Conservation (phyloP, 768 basidiomycete species). For the Tulasnella sp. region DNA sequence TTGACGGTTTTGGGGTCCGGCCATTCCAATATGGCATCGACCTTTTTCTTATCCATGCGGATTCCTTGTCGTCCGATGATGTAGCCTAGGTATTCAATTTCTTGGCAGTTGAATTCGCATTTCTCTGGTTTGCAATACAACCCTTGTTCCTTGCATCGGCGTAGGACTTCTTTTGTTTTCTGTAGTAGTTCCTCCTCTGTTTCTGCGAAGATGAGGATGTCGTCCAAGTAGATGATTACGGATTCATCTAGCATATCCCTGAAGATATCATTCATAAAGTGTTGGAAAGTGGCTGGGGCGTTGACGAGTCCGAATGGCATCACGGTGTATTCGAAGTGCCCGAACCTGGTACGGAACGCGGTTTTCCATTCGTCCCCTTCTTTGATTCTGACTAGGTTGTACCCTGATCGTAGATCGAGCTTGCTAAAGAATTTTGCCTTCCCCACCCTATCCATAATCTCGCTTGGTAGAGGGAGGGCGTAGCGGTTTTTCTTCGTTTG, state of each 20-base stretch:
- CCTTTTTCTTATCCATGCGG: constrained; percentile 32
- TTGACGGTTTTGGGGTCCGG: constrained; percentile 30
- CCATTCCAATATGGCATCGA: constrained; percentile 32
- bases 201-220: constrained; percentile 28
- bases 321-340: constrained; percentile 28
- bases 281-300: constrained; percentile 19
- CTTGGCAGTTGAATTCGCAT: not conserved
- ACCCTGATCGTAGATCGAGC: constrained; percentile 16
- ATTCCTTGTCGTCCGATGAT: constrained; percentile 5
- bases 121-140: constrained; percentile 1
- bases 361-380: constrained; percentile 28
- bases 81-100: constrained; percentile 22
- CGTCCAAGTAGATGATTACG: constrained; percentile 30
- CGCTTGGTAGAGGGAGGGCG: not conserved
- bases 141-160: not conserved
- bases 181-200: constrained; percentile 15
- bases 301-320: constrained; percentile 33
- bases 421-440: not conserved
- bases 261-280: constrained; percentile 29
- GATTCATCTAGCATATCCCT: constrained; percentile 26
- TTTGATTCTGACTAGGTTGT: constrained; percentile 14
- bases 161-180: constrained; percentile 14
- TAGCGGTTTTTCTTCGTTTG: not conserved
- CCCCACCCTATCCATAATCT: not conserved
- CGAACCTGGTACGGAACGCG: constrained; percentile 15